Percentiles rank a stretch among this genome's conserved stretches.
phyloP scores from a whole-genome alignment of 2,329 filamentous ascomycete species.

The Colletotrichum gigasporum region DNA sequence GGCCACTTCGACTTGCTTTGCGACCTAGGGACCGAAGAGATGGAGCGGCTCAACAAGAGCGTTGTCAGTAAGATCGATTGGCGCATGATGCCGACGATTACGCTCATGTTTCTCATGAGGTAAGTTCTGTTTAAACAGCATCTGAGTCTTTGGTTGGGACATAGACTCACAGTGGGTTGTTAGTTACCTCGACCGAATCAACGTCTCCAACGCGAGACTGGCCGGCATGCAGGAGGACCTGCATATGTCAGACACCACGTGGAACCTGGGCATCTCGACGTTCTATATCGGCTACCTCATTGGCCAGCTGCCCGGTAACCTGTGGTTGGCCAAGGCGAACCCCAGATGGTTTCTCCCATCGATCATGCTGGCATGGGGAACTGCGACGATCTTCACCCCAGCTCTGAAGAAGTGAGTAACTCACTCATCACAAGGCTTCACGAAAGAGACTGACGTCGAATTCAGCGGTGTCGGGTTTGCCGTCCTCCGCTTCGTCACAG shows the following conservation, averaged over 20 bases:
- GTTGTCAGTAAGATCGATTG: slow-evolving; percentile 43
- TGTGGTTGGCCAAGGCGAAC: slow-evolving; percentile 50
- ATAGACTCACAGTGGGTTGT: slow-evolving; percentile 30
- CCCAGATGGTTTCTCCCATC: slow-evolving; percentile 46
- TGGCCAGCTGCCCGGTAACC: slow-evolving; percentile 54
- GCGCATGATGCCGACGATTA: slow-evolving; percentile 41
- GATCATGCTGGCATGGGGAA: slow-evolving; percentile 51
- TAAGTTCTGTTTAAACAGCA: slow-evolving; percentile 1
- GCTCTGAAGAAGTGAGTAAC: slow-evolving; percentile 42
- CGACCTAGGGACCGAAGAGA: slow-evolving; percentile 34
- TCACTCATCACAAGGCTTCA: neutral
- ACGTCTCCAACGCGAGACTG: slow-evolving; percentile 54
- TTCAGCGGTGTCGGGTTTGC: slow-evolving; percentile 36
- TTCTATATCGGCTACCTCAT: slow-evolving; percentile 56
- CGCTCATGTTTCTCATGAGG: slow-evolving; percentile 41
- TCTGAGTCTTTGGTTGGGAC: too few relatives aligned
- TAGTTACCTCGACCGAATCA: slow-evolving; percentile 60
- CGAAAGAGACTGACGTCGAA: neutral
- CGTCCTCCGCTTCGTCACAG: slow-evolving; percentile 39
- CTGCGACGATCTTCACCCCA: slow-evolving; percentile 52
- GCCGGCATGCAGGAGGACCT: slow-evolving; percentile 46
- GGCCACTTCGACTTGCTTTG: slow-evolving; percentile 36
- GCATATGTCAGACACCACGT: slow-evolving; percentile 43
- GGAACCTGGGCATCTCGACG: slow-evolving; percentile 49
- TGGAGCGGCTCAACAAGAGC: slow-evolving; percentile 38